Conservation (phyloP, 2,329 filamentous ascomycete species). For the Ascochyta viciae-villosae region DNA sequence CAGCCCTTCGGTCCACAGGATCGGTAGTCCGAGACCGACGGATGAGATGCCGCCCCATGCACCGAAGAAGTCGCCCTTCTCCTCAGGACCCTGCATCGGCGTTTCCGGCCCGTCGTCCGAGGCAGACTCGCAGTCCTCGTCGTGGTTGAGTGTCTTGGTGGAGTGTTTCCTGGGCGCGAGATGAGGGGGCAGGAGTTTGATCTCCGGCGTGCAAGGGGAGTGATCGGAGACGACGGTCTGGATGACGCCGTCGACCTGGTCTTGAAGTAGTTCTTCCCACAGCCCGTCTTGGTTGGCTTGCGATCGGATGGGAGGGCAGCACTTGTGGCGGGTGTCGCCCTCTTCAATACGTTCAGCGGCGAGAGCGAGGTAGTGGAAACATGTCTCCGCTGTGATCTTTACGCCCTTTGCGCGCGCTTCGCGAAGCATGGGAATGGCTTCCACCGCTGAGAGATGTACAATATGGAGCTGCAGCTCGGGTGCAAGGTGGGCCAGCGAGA, state of each 20-base stretch:
- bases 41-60: slow-evolving; percentile 97
- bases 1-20: slow-evolving; percentile 80
- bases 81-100: slow-evolving; percentile 47
- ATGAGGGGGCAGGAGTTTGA: slow-evolving; percentile 82
- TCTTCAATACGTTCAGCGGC: slow-evolving; percentile 81
- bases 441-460: slow-evolving; percentile 87
- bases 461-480: slow-evolving; percentile 89
- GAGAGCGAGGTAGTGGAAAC: slow-evolving; percentile 91
- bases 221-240: slow-evolving; percentile 93
- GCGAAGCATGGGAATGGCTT: slow-evolving; percentile 82
- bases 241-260: slow-evolving; percentile 74
- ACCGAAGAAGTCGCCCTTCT: slow-evolving; percentile 85
- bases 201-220: slow-evolving; percentile 91
- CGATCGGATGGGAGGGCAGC: slow-evolving; percentile 88
- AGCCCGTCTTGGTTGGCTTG: slow-evolving; percentile 82
- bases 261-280: slow-evolving; percentile 76
- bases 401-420: slow-evolving; percentile 75
- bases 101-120: slow-evolving; percentile 40
- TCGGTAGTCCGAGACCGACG: slow-evolving; percentile 89
- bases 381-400: slow-evolving; percentile 92
- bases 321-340: slow-evolving; percentile 92
- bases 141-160: slow-evolving; percentile 41
- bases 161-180: slow-evolving; percentile 60
- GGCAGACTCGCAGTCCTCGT: slow-evolving; percentile 44
- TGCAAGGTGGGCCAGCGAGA: slow-evolving; percentile 80